Base-by-base conservation (phyloP, 805 yeast genomes). In the Cyberlindnera euphorbiae region DNA sequence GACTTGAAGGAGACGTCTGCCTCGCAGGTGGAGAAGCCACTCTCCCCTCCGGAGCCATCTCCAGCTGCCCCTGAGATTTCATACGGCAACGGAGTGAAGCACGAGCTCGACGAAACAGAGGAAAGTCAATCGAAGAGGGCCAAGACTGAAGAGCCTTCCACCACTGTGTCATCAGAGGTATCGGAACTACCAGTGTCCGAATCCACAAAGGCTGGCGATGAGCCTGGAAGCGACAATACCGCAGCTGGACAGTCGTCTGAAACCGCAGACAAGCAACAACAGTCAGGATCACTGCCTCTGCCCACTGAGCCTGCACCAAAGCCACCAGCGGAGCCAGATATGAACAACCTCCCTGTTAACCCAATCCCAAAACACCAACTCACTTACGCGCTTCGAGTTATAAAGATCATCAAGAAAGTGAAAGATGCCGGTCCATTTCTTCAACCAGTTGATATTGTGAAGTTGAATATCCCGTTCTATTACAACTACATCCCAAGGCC, bases 361-460 rank as follows among this genome's bases (percentile, higher is more conserved):
- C 90, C 95, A 13, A 63, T 84, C 48, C 90, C 93, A 17, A 68
- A 72, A 34, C 97, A 93, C 60, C 97, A 93, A 62, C 72, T 75
- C 50, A 82, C 82, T 53, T 89, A 81, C 54, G 86, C 90, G 1
- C 49, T 75, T 14, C 82, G 85, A 44, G 75, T 89, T 2, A 70
- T 93, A 33, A 85, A 89, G 52, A 89, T 95, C 10, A 81, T 93
- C 44, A 87, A 84, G 59, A 69, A 97, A 44, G 71, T 90, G 53
- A 86, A 88, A 60, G 98, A 93, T 62, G 95, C 97, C 1, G 77
- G 70, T 12, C 97, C 97, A 2, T 93, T 93, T 56, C 56, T 86
- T 30, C 75, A 68, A 34, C 98, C 98, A 0, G 98, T 93, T 15
- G 97, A 93, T 58, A 83, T 75, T 4, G 80, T 82, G 32, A 87